phyloP scores from a whole-genome alignment of 108 stramenopile species.

The Nannochloropsis salina region DNA sequence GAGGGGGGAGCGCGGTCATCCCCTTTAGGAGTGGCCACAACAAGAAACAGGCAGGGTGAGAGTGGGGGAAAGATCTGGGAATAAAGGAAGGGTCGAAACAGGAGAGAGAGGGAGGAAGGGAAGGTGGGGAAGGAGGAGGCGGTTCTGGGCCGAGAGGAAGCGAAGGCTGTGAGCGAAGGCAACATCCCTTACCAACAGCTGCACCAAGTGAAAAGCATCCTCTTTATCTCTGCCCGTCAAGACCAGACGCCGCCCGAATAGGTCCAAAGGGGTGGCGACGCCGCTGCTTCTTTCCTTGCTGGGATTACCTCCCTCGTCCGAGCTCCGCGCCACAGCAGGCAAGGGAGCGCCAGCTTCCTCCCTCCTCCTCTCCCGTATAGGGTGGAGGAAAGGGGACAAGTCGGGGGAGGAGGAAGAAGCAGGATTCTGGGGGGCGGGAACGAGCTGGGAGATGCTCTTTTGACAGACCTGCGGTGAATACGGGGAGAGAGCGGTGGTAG shows the following conservation, averaged over 20 bases:
- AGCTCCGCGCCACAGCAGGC: no score
- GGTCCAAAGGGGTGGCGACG: neutral
- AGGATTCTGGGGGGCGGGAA: neutral
- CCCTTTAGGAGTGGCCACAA: neutral
- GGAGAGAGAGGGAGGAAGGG: neutral
- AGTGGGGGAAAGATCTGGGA: neutral
- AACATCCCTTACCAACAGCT: neutral
- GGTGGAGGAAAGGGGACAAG: neutral
- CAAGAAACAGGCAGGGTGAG: neutral
- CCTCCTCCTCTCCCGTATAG: neutral
- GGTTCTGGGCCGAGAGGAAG: no score
- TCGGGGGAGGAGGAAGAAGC: neutral
- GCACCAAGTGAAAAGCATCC: neutral
- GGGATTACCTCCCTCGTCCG: neutral
- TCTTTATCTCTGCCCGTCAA: neutral
- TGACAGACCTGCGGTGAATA: neutral
- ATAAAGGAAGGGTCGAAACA: neutral
- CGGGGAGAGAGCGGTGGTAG: no score
- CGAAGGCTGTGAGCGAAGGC: no score
- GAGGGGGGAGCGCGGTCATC: neutral
- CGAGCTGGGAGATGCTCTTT: neutral
- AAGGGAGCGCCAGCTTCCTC: no score
- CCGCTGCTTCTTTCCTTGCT: neutral
- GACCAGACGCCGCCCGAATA: no score
- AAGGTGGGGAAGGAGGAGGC: neutral